phyloP scores from a whole-genome alignment of 1,284 basidiomycete genomes.

The Coniferiporia weirii region DNA sequence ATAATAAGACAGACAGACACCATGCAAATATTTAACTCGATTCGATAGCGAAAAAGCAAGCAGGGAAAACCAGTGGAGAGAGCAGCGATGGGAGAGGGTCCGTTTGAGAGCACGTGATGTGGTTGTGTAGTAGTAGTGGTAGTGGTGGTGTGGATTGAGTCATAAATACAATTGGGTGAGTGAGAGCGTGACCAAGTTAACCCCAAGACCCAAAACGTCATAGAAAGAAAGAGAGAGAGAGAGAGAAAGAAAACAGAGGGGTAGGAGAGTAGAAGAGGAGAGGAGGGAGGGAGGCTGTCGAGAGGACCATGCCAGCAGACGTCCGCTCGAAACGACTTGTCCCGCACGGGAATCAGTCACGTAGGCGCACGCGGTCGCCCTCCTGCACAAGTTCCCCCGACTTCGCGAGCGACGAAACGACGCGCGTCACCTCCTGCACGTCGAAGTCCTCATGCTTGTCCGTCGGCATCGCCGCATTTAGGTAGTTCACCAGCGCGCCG shows the following conservation, averaged over 20 bases:
- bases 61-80: not conserved
- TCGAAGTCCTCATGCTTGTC: slow-evolving; percentile 79
- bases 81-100: not conserved
- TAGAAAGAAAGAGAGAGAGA: not conserved
- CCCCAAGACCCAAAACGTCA: slow-evolving; percentile 6
- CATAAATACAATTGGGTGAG: slow-evolving; percentile 6
- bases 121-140: too few relatives aligned
- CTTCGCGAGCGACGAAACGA: slow-evolving; percentile 12
- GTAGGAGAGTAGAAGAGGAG: not conserved
- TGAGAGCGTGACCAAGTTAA: slow-evolving; percentile 1
- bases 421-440: slow-evolving; percentile 50
- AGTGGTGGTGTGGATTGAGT: not conserved
- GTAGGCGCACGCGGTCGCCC: not conserved
- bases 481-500: slow-evolving; percentile 57
- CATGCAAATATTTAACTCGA: not conserved
- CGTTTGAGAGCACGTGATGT: not conserved
- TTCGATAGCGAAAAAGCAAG: not conserved
- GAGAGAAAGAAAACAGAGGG: not conserved
- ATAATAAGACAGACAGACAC: not conserved
- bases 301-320: not conserved
- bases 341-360: not conserved
- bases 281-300: not conserved
- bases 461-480: slow-evolving; percentile 66
- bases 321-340: not conserved
- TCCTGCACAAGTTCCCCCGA: slow-evolving; percentile 5